Evolutionary conservation across 2,329 filamentous ascomycete genomes (phyloP).

Genomic region (Fusarium gaditjirri): DNA sequence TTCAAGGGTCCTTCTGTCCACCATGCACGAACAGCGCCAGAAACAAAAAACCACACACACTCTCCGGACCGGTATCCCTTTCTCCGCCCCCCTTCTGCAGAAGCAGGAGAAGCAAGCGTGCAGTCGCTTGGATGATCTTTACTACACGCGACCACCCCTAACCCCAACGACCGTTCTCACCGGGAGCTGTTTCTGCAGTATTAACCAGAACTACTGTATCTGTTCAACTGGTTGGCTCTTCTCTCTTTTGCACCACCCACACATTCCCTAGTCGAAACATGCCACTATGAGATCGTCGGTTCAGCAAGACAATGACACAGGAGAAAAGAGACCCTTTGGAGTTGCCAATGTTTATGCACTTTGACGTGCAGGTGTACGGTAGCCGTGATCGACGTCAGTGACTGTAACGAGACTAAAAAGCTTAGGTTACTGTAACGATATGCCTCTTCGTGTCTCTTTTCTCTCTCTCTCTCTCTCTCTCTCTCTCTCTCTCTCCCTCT

Average conservation of each 20-base stretch:
- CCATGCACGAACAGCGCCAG: conserved; percentile 1
- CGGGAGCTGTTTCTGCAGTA: conserved; percentile 32
- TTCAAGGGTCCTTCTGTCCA: conserved; percentile 28
- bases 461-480: background rate
- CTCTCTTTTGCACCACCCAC: conserved; percentile 12
- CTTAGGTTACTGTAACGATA: background rate
- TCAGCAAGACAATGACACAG: conserved; percentile 9
- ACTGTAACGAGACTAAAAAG: conserved; percentile 14
- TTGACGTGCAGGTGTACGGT: conserved; percentile 4
- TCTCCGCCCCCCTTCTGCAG: background rate
- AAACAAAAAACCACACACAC: background rate
- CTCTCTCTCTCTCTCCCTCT: background rate
- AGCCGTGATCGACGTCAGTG: conserved; percentile 25
- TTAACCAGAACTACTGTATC: background rate
- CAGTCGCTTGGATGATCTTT: conserved; percentile 38
- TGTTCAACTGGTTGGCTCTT: background rate
- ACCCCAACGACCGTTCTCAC: conserved; percentile 35
- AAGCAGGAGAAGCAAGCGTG: conserved; percentile 20
- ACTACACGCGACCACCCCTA: conserved; percentile 39
- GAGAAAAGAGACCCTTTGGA: background rate
- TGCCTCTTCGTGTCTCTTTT: background rate
- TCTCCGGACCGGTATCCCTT: conserved; percentile 25
- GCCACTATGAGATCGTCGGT: conserved; percentile 24
- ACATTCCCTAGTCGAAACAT: conserved; percentile 1
- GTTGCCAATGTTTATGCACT: background rate